Conservation (phyloP, 208 protist species). For the Acanthamoeba royreba region DNA sequence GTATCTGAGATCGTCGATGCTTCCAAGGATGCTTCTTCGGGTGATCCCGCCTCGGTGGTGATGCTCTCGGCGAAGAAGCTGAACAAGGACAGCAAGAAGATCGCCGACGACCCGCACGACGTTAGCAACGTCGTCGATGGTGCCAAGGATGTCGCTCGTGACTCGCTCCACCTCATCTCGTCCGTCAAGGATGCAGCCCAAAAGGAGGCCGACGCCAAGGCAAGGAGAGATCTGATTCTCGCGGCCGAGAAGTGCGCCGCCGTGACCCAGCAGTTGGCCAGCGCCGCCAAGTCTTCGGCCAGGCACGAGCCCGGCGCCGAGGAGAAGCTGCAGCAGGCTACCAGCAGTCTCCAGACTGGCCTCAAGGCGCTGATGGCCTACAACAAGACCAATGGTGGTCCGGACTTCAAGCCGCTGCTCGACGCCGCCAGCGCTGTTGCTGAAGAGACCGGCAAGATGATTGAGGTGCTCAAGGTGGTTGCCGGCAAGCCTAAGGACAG, state of each 20-base stretch:
- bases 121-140: conserved; percentile 22
- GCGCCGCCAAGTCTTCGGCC: neutral
- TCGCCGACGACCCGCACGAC: conserved; percentile 25
- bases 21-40: conserved; percentile 43
- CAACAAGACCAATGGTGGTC: conserved; percentile 44
- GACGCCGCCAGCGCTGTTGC: neutral
- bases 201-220: neutral
- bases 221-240: conserved; percentile 2
- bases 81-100: neutral
- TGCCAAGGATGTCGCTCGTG: conserved; percentile 29
- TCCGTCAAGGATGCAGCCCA: conserved; percentile 20
- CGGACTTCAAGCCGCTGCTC: conserved; percentile 29
- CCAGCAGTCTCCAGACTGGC: neutral
- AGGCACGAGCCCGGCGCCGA: neutral
- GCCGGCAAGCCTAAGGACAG: conserved; percentile 35
- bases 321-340: conserved; percentile 10
- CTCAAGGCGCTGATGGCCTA: conserved; percentile 37
- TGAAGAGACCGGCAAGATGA: conserved; percentile 44
- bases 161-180: neutral
- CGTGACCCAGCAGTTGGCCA: neutral
- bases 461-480: conserved; percentile 43
- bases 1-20: conserved; percentile 46
- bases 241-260: conserved; percentile 12
- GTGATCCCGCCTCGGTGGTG: neutral
- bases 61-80: conserved; percentile 36